Evolutionary conservation across 2,329 filamentous ascomycete species (phyloP), one percentile per base, ranked within the genome.

Genomic region (Tolypocladium tundrense): DNA sequence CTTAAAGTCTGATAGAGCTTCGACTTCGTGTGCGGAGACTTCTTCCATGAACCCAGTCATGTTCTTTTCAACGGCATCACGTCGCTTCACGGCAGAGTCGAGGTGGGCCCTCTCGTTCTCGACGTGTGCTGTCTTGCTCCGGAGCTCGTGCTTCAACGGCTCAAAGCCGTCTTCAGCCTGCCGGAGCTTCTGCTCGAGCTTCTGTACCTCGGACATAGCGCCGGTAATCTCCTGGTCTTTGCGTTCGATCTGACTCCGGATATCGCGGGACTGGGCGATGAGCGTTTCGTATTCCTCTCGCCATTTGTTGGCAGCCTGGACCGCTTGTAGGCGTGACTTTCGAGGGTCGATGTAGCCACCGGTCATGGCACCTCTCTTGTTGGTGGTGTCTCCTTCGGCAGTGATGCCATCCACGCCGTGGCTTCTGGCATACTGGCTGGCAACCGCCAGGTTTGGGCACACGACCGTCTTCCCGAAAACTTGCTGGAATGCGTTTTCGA

Each of bases 401-500:
- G 94, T 99, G 63, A 99, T 96, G 40, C 91, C 92, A 66, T 91
- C 91, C 31, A 97, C 86, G 21, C 89, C 89, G 67, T 97, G 93
- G 66, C 89, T 96, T 67, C 93, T 85, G 27, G 94, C 90, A 69
- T 97, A 97, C 68, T 97, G 91, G 14, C 88, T 85, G 53, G 92
- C 94, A 59, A 96, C 84, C 54, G 89, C 84, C 61, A 99, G 77
- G 64, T 91, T 96, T 3, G 93, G 92, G 64, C 94, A 97, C 58
- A 99, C 88, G 56, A 99, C 91, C 0, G 91, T 94, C 72, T 91
- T 95, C 53, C 92, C 94, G 73, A 99, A 99, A 0, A 99, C 91
- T 69, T 97, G 92, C 68, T 90, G 86, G 70, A 99, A 94, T 0
- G 94, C 94, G 65, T 85, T 88, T 59, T 95, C 90, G 65, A 87